Percentiles rank a stretch among this genome's conserved stretches.
Evolutionary conservation across 352 stramenopile genomes (phyloP).

Genomic region (Elongisporangium anandrum): DNA sequence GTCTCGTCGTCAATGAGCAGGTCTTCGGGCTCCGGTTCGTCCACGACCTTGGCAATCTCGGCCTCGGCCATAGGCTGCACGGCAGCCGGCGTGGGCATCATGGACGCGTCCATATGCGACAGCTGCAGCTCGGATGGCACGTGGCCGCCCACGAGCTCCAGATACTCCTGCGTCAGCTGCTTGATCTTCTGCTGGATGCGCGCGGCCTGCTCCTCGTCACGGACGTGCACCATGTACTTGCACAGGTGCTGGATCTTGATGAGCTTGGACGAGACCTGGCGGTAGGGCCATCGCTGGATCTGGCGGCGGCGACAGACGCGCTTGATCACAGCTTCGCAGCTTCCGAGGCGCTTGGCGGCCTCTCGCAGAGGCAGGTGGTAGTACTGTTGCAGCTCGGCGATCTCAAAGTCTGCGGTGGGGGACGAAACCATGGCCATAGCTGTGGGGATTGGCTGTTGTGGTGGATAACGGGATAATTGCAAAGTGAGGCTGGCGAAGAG

Average conservation of each 20-base stretch:
- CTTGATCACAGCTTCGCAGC: conserved; percentile 81
- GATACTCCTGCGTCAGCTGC: conserved; percentile 75
- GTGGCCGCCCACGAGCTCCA: conserved; percentile 70
- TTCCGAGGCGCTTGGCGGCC: conserved; percentile 63
- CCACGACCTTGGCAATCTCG: conserved; percentile 37
- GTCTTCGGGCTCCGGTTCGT: conserved; percentile 41
- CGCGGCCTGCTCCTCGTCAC: conserved; percentile 57
- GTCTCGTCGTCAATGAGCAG: conserved; percentile 35
- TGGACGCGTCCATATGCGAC: conserved; percentile 42
- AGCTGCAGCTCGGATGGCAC: conserved; percentile 72
- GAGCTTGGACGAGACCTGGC: conserved; percentile 80
- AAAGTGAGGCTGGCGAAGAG: neutral
- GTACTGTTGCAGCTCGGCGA: conserved; percentile 80
- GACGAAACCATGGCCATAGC: neutral
- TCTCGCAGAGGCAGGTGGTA: conserved; percentile 81
- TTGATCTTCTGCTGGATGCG: conserved; percentile 78
- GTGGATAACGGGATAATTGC: neutral
- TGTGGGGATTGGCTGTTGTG: neutral
- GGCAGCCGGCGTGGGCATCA: conserved; percentile 34
- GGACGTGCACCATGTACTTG: conserved; percentile 82
- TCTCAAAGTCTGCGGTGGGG: conserved; percentile 63
- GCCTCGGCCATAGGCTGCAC: conserved; percentile 43
- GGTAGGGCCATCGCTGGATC: conserved; percentile 82
- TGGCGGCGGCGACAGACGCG: conserved; percentile 73
- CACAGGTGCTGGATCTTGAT: conserved; percentile 85